These are phyloP conservation scores for Kitagawia praeruptora DNA, from an alignment of 129 eudicot genomes.

Conservation along the genomic window DNA sequence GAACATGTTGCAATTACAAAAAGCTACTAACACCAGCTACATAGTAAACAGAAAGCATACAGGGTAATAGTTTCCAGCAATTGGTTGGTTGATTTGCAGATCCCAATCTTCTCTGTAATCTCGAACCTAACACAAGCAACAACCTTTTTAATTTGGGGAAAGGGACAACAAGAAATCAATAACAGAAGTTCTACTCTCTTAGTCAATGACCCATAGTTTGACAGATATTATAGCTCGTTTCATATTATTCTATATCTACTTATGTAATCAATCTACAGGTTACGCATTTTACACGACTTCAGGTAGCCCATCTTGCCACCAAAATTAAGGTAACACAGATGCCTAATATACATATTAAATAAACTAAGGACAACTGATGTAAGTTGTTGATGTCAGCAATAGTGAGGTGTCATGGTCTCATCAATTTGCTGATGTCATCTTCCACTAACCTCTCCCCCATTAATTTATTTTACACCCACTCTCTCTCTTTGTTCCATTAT, in stretches of 20 bases:
- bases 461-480: too few species aligned
- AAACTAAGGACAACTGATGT: too few species aligned
- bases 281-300: not conserved
- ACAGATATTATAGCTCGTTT: not conserved
- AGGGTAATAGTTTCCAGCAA: conserved; percentile 96
- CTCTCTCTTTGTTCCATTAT: too few species aligned
- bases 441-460: too few species aligned
- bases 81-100: conserved; percentile 63
- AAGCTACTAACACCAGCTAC: not conserved
- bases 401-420: too few species aligned
- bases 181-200: not conserved
- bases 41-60: conserved; percentile 28
- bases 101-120: conserved; percentile 86
- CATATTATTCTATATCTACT: not conserved
- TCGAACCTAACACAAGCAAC: conserved; percentile 46
- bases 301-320: not conserved
- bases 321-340: not conserved
- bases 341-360: too few species aligned
- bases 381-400: too few species aligned
- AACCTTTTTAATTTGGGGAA: not conserved
- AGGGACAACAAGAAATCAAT: not conserved
- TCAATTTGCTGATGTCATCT: too few species aligned
- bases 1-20: not conserved
- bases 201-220: not conserved
- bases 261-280: not conserved